Evolutionary conservation across 768 basidiomycete species (phyloP), one percentile per base, ranked within the genome.

Genomic region (Chalciporus pseudorubinellus): DNA sequence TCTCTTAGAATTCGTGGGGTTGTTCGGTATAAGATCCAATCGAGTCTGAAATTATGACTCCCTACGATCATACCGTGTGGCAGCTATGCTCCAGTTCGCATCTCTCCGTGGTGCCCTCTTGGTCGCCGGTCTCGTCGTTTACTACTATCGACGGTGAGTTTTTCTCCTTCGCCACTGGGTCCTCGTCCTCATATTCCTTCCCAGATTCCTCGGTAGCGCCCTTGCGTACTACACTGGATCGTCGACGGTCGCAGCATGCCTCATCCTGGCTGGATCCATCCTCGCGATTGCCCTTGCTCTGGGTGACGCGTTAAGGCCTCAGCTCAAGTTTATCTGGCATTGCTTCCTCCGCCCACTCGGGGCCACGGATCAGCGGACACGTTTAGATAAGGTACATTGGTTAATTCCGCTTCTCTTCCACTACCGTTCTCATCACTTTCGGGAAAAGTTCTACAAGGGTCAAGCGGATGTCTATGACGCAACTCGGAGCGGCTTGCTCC

Each of bases 381-480:
- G 75, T 46, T 66, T 79, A 7, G 75, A 78, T 43, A 71, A 78
- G 69, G 78, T 77, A 8, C 20, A 31, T 48, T 28, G 0, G 5
- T 28, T 10, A 6, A 6, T 31, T 31, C 9, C 24, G 7, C 9
- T 5, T 20, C 13, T 50, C 4, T 8, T 29, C 22, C 6, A 7
- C 2, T 21, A 36, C 6, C 11, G 16, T 18, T 13, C 46, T 51
- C 50, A 58, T 22, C 24, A 1, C 19, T 28, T 44, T 41, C 10
- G 29, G 12, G 12, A 31, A 3, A 7, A 82, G 72, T 88, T 89
- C 64, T 87, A 88, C 62, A 64, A 73, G 42, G 82, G 82, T 7
- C 87, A 89, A 62, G 86, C 87, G 2, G 76, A 80, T 41, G 79
- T 89, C 21, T 90, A 91, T 62, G 88, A 90, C 71, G 67, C 71